Base-by-base conservation (phyloP, 257 asterid species). In the Solanum okadae region DNA sequence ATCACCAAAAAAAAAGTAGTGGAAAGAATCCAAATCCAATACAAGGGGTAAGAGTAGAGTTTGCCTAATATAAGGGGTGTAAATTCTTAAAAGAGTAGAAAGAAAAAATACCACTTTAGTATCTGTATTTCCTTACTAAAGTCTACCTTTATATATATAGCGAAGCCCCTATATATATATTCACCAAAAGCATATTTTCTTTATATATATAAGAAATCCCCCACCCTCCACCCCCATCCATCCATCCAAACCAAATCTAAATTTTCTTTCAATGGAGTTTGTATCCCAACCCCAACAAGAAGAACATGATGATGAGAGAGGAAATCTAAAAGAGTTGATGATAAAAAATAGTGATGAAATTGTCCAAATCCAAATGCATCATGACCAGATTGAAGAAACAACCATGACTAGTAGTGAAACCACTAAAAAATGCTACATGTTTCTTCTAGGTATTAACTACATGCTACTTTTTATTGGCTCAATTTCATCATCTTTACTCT, bases 401-500 rank as follows among this genome's bases (percentile, higher is more conserved):
- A 92, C 88, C 63, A 86, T 42, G 70, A 61, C 70, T 88, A 23
- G 6, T 38, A 67, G 33, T 23, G 29, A 44, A 11, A 75, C 52
- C 49, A 76, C 59, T 25, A 78, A 78, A 3, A 91, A 89, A 44
- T 56, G 88, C 70, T 90, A 88, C 93, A 88, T 37, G 34, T 37
- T 87, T 29, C 94, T 95, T n/a, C 40, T 96, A 20, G 34, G 73
- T 5, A 67, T 92, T 49, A 96, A 91, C 59, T 94, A 90, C 86
- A 8, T 88, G 2, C 86, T 85, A 37, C 89, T 96, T 1, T 91
- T 96, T 33, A 11, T 90, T 1, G 98, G 98, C 4, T 94, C 98
- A 0, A 83, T 92, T 10, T 89, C 96, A 11, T 88, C 98, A 5
- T 88, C 88, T 56, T 89, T 96, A 0, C 85, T 96, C 25, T 85